These are phyloP conservation scores for Hypoxylon subgilvum DNA, from an alignment of 495 filamentous ascomycete species.

Conservation along the genomic window DNA sequence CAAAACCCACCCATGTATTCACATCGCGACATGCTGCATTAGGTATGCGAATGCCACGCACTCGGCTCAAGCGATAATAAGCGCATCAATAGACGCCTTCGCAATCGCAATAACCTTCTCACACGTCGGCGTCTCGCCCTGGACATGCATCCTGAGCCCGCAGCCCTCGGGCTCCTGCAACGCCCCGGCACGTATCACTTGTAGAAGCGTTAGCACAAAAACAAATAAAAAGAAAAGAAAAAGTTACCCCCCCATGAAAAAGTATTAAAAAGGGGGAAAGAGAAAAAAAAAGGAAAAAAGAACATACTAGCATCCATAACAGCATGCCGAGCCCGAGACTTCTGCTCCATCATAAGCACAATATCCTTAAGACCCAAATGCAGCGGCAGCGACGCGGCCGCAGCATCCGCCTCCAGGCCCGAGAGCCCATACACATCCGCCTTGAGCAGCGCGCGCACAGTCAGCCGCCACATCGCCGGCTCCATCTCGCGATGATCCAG, in stretches of 20 bases:
- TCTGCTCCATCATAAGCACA: slow-evolving; percentile 56
- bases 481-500: slow-evolving; percentile 49
- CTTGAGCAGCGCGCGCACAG: slow-evolving; percentile 57
- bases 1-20: no score
- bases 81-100: slow-evolving; percentile 52
- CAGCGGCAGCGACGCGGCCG: slow-evolving; percentile 1
- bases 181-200: slow-evolving; percentile 41
- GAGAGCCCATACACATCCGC: slow-evolving; percentile 60
- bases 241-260: no score
- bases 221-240: no score
- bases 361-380: slow-evolving; percentile 58
- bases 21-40: no score
- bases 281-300: no score
- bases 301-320: slow-evolving; percentile 44
- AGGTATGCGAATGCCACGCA: no score
- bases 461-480: slow-evolving; percentile 55
- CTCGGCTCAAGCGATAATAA: slow-evolving; percentile 53
- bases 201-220: no score
- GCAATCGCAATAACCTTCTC: slow-evolving; percentile 57
- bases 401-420: slow-evolving; percentile 6
- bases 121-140: slow-evolving; percentile 46
- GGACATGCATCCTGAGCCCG: slow-evolving; percentile 14
- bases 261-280: no score
- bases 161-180: slow-evolving; percentile 26
- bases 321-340: slow-evolving; percentile 48